These are phyloP conservation scores for Pseudogymnoascus sp. DNA, from an alignment of 2,329 filamentous ascomycete genomes.

Conservation along the genomic window DNA sequence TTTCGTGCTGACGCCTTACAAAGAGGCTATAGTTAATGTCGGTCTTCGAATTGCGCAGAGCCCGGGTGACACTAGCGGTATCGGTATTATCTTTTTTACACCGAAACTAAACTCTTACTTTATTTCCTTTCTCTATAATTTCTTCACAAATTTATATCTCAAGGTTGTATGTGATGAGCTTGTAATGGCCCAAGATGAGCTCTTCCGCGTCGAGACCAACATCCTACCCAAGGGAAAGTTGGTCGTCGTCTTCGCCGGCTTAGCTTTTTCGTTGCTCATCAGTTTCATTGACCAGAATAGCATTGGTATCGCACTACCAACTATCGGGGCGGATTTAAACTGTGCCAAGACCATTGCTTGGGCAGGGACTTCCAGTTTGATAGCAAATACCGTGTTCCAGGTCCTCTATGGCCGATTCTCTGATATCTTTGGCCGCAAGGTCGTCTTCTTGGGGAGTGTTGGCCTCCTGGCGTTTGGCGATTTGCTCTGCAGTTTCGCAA, in stretches of 20 bases:
- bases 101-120: neutral
- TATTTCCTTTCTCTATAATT: neutral
- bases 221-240: conserved; percentile 44
- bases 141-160: neutral
- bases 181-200: conserved; percentile 4
- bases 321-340: conserved; percentile 38
- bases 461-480: conserved; percentile 46
- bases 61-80: neutral
- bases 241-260: conserved; percentile 41
- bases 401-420: conserved; percentile 56
- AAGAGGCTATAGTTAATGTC: neutral
- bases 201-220: conserved; percentile 43
- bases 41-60: neutral
- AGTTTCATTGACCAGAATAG: conserved; percentile 50
- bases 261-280: conserved; percentile 44
- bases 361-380: conserved; percentile 44
- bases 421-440: conserved; percentile 53
- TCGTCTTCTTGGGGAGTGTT: conserved; percentile 46
- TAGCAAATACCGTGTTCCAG: conserved; percentile 54
- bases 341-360: conserved; percentile 44
- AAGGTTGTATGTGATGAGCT: neutral
- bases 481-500: conserved; percentile 49
- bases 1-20: conserved; percentile 1
- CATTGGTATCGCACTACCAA: conserved; percentile 34
- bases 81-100: neutral